These are phyloP conservation scores for Boletus hoseneyae DNA, from an alignment of 1,284 basidiomycete genomes.

Conservation along the genomic window DNA sequence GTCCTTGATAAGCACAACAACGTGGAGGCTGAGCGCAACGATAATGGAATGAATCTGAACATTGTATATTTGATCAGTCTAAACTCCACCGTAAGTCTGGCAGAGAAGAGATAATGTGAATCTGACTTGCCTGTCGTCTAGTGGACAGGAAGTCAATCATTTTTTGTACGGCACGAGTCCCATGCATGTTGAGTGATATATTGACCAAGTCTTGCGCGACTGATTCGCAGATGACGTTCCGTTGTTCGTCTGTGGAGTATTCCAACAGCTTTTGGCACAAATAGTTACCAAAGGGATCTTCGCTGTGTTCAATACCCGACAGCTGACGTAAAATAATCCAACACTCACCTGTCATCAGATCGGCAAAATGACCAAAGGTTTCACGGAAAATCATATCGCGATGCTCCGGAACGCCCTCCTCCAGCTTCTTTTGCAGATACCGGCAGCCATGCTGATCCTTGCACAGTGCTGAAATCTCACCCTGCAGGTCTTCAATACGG, in stretches of 20 bases:
- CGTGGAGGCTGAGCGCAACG: conserved; percentile 93
- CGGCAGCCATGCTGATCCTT: conserved; percentile 99
- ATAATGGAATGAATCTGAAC: conserved; percentile 97
- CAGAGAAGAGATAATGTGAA: conserved; percentile 29
- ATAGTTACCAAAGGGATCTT: conserved; percentile 99
- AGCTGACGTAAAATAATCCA: conserved; percentile 3
- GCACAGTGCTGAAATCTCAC: conserved; percentile 91
- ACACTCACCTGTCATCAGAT: conserved; percentile 88
- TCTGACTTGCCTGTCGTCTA: conserved; percentile 75
- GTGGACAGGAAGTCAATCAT: conserved; percentile 99
- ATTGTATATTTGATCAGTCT: conserved; percentile 78
- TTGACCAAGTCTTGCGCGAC: conserved; percentile 97
- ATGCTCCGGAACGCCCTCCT: conserved; percentile 92
- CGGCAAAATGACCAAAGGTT: conserved; percentile 96
- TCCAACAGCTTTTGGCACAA: conserved; percentile 98
- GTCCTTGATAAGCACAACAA: conserved; percentile 99
- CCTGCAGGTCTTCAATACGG: conserved; percentile 91
- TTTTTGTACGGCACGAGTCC: conserved; percentile 98
- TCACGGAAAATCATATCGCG: conserved; percentile 99
- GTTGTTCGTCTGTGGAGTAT: conserved; percentile 96
- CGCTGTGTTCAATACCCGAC: conserved; percentile 3
- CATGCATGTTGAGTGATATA: conserved; percentile 99
- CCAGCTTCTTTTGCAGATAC: conserved; percentile 98
- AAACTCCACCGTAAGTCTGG: conserved; percentile 44
- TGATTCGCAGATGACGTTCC: conserved; percentile 96